These are phyloP conservation scores for Candida labiduridarum DNA, from an alignment of 1,139 yeast species.

Conservation along the genomic window DNA sequence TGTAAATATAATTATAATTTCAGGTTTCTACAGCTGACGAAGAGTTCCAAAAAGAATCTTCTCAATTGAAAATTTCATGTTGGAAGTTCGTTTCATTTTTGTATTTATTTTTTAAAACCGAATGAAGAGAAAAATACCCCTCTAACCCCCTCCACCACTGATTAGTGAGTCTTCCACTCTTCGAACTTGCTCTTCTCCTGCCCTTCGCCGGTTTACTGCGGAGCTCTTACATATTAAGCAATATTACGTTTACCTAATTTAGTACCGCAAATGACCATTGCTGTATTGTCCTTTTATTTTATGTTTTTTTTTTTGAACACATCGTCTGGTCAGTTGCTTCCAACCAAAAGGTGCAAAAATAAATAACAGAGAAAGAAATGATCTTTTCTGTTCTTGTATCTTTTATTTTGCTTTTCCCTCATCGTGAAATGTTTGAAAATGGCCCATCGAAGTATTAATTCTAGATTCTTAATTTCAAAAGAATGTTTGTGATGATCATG, in stretches of 20 bases:
- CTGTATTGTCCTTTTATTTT: neutral
- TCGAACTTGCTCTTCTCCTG: neutral
- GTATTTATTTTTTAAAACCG: too few relatives aligned
- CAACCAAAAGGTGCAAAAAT: neutral
- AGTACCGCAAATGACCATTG: neutral
- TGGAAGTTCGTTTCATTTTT: neutral
- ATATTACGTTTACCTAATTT: neutral
- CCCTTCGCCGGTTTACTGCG: neutral
- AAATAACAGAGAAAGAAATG: neutral
- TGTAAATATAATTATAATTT: neutral
- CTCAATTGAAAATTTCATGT: neutral
- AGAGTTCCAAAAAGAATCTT: neutral
- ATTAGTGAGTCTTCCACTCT: neutral
- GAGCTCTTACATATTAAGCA: neutral
- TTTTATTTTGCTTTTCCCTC: neutral
- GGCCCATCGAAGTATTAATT: neutral
- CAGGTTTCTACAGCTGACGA: neutral
- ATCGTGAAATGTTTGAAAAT: neutral
- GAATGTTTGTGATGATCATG: neutral
- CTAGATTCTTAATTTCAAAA: neutral
- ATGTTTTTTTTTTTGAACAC: neutral
- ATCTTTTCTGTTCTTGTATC: neutral
- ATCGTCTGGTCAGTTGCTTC: conserved; percentile 1
- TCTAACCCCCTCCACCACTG: neutral
- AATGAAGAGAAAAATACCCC: neutral